Conservation (phyloP, 306 rosid species). For the Hylodesmum podocarpum region DNA sequence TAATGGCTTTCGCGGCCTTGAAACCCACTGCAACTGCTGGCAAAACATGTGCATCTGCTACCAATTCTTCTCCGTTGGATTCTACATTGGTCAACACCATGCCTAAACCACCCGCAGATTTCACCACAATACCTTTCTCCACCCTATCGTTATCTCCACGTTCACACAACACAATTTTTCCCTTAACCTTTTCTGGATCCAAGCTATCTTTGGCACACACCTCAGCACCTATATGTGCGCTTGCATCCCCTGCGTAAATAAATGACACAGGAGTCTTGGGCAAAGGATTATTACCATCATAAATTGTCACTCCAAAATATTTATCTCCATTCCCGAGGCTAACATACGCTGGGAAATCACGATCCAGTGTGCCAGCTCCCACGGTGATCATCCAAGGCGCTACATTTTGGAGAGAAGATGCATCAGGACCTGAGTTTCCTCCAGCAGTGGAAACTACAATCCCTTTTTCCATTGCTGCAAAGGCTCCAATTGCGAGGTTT, state of each 20-base stretch:
- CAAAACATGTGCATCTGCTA: slow-evolving; percentile 68
- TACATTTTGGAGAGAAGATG: slow-evolving; percentile 42
- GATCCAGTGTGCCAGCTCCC: slow-evolving; percentile 91
- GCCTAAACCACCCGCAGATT: slow-evolving; percentile 70
- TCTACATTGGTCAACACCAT: slow-evolving; percentile 63
- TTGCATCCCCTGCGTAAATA: slow-evolving; percentile 57
- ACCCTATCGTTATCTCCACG: slow-evolving; percentile 54
- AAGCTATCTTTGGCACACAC: slow-evolving; percentile 50
- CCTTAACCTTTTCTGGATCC: slow-evolving; percentile 56
- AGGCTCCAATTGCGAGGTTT: slow-evolving; percentile 64
- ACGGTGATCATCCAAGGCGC: slow-evolving; percentile 96
- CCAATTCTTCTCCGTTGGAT: slow-evolving; percentile 58
- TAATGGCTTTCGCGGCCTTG: slow-evolving; percentile 42
- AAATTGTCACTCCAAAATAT: slow-evolving; percentile 64
- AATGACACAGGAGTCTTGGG: slow-evolving; percentile 37
- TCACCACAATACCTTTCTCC: slow-evolving; percentile 64
- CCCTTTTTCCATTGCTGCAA: slow-evolving; percentile 81
- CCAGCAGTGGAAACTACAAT: slow-evolving; percentile 68
- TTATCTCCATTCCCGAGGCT: slow-evolving; percentile 69
- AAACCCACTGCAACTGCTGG: slow-evolving; percentile 61
- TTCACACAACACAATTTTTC: slow-evolving; percentile 73
- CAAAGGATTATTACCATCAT: slow-evolving; percentile 27
- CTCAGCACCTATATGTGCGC: slow-evolving; percentile 29
- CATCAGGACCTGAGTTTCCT: slow-evolving; percentile 67
- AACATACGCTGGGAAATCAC: slow-evolving; percentile 68